Evolutionary conservation across 2,329 filamentous ascomycete species (phyloP).

Genomic region (Diaporthe citrichinensis): DNA sequence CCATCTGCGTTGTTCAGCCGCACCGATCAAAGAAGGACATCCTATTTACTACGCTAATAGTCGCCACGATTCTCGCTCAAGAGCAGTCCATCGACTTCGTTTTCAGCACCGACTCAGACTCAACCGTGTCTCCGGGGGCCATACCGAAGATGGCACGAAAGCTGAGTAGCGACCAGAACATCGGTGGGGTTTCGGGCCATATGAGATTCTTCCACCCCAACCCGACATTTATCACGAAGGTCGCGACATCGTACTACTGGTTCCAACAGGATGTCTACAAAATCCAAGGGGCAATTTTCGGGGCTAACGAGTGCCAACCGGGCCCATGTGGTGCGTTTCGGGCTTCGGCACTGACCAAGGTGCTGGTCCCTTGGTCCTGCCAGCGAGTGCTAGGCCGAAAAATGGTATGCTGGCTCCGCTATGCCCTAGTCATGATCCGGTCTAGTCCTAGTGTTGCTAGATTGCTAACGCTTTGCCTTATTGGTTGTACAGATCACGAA

Average conservation of each 20-base stretch:
- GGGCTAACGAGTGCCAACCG: constrained; percentile 27
- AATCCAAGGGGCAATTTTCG: constrained; percentile 11
- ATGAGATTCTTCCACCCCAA: constrained; percentile 27
- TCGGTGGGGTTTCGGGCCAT: constrained; percentile 25
- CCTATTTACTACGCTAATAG: background rate
- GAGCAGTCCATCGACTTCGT: background rate
- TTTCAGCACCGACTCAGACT: constrained; percentile 34
- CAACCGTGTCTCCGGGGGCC: background rate
- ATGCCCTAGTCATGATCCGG: background rate
- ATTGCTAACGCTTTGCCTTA: background rate
- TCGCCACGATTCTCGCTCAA: background rate
- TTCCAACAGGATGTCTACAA: constrained; percentile 28
- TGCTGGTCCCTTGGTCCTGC: constrained; percentile 21
- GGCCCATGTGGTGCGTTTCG: constrained; percentile 23
- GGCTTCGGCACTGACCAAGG: background rate
- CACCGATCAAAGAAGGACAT: constrained; percentile 34
- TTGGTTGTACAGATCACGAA: background rate
- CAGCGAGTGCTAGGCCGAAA: constrained; percentile 13
- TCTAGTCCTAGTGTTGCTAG: background rate
- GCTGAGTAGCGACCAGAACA: background rate
- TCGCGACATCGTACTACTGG: constrained; percentile 31
- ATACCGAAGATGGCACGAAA: constrained; percentile 7
- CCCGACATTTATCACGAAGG: constrained; percentile 12
- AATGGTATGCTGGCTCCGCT: background rate
- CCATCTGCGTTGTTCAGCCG: constrained; percentile 26